Base-by-base conservation (phyloP, 768 basidiomycete species). In the Kondoa subrosea region DNA sequence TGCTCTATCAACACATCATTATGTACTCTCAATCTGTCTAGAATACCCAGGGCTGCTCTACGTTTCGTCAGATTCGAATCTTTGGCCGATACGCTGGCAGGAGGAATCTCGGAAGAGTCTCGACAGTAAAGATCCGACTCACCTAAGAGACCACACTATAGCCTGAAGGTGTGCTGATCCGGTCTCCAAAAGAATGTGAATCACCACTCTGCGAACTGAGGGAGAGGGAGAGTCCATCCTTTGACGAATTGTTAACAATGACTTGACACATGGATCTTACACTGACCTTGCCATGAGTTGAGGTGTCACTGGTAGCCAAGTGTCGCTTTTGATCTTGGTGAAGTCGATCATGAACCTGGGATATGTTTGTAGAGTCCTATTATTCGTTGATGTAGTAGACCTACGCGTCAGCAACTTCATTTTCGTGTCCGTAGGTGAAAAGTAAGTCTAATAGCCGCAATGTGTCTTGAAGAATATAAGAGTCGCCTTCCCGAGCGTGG, bases 1-100 rank as follows among this genome's bases (percentile, higher is more conserved):
- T 69, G 65, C 56, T 67, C 30, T 1, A 69, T 66, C 21, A 69
- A 61, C 25, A 29, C 26, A 3, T 67, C 65, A 31, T 69, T 57
- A 15, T 62, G 60, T 2, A 62, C 15, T 29, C 64, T 32, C 50
- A 69, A 63, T 4, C 50, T 14, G 58, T 69, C 31, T 27, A 69
- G 58, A 17, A 69, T 26, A 2, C 59, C 40, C 34, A 34, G 60
- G 4, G 69, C 69, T 33, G 67, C 69, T 31, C 64, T 16, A 21
- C 56, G 33, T 31, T 64, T 66, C 3, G 58, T 58, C 1, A 59
- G 31, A 40, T 40, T 60, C n/a, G 58, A 31, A 8, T 65, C 66
- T 21, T 58, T 65, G 1, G 69, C 57, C 1, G 69, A n/a, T 29
- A 69, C 50, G 66, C 40, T 61, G 16, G 32, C 62, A 8, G 65